These are phyloP conservation scores for Pleurotus salmoneostramineus DNA, from an alignment of 768 basidiomycete genomes.

Conservation along the genomic window DNA sequence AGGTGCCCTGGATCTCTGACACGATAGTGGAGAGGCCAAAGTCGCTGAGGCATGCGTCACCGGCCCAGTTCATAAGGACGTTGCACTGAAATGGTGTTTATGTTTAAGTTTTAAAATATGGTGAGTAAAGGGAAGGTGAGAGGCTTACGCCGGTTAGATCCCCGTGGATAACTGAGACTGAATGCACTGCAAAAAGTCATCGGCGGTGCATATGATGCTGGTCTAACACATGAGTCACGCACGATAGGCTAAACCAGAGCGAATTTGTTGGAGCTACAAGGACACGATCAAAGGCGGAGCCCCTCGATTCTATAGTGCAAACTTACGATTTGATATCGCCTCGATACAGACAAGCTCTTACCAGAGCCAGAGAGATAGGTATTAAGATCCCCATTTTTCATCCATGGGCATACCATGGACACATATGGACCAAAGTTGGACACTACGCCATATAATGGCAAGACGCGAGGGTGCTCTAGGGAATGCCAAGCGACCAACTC, in stretches of 20 bases:
- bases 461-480: neutral
- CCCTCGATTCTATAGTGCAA: too few relatives aligned
- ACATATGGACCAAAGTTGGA: slow-evolving; percentile 3
- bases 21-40: slow-evolving; percentile 7
- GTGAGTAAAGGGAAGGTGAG: neutral
- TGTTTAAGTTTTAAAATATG: too few relatives aligned
- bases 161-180: neutral
- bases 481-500: neutral
- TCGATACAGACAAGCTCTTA: neutral
- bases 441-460: slow-evolving; percentile 1
- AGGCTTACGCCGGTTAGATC: slow-evolving; percentile 1
- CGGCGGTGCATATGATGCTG: neutral
- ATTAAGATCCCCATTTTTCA: slow-evolving; percentile 4
- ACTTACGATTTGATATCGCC: neutral
- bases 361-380: neutral
- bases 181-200: neutral
- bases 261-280: neutral
- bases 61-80: neutral
- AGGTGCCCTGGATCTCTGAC: neutral
- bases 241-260: neutral
- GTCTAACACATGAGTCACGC: too few relatives aligned
- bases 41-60: slow-evolving; percentile 2
- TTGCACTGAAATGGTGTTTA: neutral
- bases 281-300: neutral
- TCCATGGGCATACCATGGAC: slow-evolving; percentile 9